Base-by-base conservation (phyloP, 345 rosid species). In the Mercurialis annua region DNA sequence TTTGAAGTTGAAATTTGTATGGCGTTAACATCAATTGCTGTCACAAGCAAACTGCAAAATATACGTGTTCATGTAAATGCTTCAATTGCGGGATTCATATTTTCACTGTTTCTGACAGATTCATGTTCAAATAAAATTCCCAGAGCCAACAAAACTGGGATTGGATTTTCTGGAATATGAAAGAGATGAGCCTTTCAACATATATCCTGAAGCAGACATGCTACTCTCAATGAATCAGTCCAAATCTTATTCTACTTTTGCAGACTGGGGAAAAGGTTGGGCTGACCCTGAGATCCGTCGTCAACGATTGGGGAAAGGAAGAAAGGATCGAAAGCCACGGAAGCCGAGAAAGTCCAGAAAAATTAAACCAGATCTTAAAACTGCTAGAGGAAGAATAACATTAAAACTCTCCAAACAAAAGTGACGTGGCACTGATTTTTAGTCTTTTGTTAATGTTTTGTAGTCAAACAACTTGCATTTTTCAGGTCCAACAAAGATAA, bases 181-280 rank as follows among this genome's bases (percentile, higher is more conserved):
- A 47, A 66, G 64, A 31, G 88, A 77, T n/a, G 43, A 80, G 44
- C 74, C 79, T 24, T 82, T 90, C 71, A 54, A 57, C 62, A 77
- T 81, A 12, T 80, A 80, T 59, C 97, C 96, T 5, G 97, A 92
- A 78, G 97, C 96, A 2, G 97, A 92, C 64, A 92, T 90, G 98
- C 70, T 81, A 55, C 83, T 86, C 29, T 75, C 92, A 0, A 30
- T 58, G 64, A 77, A 70, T 62, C 75, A 63, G 54, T n/a, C 12
- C 24, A 70, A 53, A 68, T 34, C 88, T 26, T 76, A 82, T 65
- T 77, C 85, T 23, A 79, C 79, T 49, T 85, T 88, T 77, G 80
- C 91, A 4, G 84, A 80, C 0, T 88, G 97, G 95, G 91, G 97
- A 14, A 88, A 81, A 67, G 97, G 97, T 53, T 92, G 98, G 98